phyloP scores from a whole-genome alignment of 805 yeast species.

The Teunomyces pallodes region DNA sequence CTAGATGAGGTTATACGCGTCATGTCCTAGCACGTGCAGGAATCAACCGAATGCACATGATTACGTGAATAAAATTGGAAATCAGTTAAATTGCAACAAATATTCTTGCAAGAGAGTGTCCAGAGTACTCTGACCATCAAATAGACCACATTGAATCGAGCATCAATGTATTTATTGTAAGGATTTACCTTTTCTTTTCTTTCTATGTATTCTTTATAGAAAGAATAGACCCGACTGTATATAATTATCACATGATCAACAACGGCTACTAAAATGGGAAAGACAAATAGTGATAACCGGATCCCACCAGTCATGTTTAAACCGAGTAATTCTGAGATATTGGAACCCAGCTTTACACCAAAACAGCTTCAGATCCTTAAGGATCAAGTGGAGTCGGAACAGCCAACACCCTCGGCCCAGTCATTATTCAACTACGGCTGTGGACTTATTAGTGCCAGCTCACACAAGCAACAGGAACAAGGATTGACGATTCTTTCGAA shows the following conservation, averaged over 20 bases:
- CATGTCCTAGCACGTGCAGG: background rate
- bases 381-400: conserved; percentile 76
- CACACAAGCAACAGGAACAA: conserved; percentile 62
- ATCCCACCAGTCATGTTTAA: background rate
- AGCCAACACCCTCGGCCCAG: conserved; percentile 76
- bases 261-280: background rate
- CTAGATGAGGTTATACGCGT: background rate
- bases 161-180: no score
- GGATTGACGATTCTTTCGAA: conserved; percentile 77
- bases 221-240: background rate
- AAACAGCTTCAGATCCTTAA: conserved; percentile 75
- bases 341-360: conserved; percentile 55
- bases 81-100: no score
- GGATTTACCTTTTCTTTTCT: no score
- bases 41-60: no score
- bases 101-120: no score
- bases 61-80: no score
- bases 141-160: no score
- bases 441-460: conserved; percentile 81
- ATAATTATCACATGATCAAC: background rate
- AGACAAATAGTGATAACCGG: background rate
- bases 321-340: conserved; percentile 34
- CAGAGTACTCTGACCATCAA: no score
- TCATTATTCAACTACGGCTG: conserved; percentile 93
- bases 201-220: no score